Conservation (phyloP, 2,329 filamentous ascomycete species). For the Colletotrichum graminicola region DNA sequence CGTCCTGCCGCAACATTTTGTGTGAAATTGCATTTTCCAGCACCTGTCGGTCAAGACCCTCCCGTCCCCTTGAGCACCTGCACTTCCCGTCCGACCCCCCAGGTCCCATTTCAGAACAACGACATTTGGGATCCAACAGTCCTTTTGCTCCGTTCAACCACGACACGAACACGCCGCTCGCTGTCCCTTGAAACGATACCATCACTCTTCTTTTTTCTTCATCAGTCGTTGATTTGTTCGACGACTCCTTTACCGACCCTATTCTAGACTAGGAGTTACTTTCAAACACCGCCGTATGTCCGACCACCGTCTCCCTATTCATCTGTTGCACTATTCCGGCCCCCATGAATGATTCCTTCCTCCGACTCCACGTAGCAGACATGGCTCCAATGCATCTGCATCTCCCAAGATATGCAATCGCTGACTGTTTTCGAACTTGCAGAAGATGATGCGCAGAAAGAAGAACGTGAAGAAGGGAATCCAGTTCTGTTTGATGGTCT, state of each 20-base stretch:
- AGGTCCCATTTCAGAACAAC: constrained; percentile 39
- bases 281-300: constrained; percentile 38
- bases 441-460: constrained; percentile 99
- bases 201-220: constrained; percentile 23
- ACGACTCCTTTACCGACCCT: constrained; percentile 26
- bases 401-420: constrained; percentile 40
- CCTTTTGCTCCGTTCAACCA: constrained; percentile 34
- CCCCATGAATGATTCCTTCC: constrained; percentile 29
- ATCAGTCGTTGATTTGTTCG: constrained; percentile 32
- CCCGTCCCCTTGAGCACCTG: constrained; percentile 44
- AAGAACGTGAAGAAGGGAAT: constrained; percentile 99
- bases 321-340: constrained; percentile 14
- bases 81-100: constrained; percentile 39
- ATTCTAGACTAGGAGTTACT: constrained; percentile 28
- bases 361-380: constrained; percentile 27
- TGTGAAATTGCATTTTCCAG: constrained; percentile 55
- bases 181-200: constrained; percentile 32
- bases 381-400: constrained; percentile 32
- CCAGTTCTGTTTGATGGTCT: constrained; percentile 99
- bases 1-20: constrained; percentile 52
- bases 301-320: constrained; percentile 21
- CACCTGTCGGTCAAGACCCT: constrained; percentile 43
- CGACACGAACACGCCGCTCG: constrained; percentile 38
- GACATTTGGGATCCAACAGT: constrained; percentile 40
- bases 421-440: constrained; percentile 48